Conservation (phyloP, 257 asterid species). For the Nicotiana benthamiana region DNA sequence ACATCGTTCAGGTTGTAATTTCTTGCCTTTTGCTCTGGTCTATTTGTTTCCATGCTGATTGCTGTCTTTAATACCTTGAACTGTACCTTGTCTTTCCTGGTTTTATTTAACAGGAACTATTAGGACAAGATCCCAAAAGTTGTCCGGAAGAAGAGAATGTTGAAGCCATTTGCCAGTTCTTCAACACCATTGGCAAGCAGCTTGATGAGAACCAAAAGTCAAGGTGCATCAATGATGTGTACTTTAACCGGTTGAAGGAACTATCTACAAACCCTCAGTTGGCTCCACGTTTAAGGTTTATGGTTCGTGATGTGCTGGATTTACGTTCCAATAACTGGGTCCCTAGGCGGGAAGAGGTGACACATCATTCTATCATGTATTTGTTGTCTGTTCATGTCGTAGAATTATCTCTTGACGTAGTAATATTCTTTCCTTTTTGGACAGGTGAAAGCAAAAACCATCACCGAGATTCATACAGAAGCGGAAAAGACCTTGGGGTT, state of each 20-base stretch:
- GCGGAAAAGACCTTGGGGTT: slow-evolving; percentile 91
- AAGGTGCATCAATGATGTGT: slow-evolving; percentile 53
- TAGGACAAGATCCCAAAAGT: slow-evolving; percentile 54
- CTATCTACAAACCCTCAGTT: slow-evolving; percentile 69
- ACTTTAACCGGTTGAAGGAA: slow-evolving; percentile 67
- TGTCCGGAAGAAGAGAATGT: slow-evolving; percentile 96
- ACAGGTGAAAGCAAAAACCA: slow-evolving; percentile 89
- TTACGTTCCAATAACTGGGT: slow-evolving; percentile 72
- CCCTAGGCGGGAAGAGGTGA: slow-evolving; percentile 94
- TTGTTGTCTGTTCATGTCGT: background rate
- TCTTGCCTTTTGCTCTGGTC: background rate
- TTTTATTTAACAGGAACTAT: slow-evolving; percentile 45
- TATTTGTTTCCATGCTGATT: background rate
- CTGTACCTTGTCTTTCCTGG: background rate
- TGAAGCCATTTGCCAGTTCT: slow-evolving; percentile 96
- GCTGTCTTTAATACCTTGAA: background rate
- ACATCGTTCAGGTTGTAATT: slow-evolving; percentile 76
- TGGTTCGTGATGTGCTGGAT: slow-evolving; percentile 84
- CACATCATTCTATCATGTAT: background rate
- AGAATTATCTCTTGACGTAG: background rate
- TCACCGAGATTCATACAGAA: slow-evolving; percentile 82
- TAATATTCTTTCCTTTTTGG: slow-evolving; percentile 4
- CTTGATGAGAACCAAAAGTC: slow-evolving; percentile 78
- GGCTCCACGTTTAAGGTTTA: slow-evolving; percentile 69
- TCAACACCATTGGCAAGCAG: slow-evolving; percentile 87